Evolutionary conservation across 305 asterid species (phyloP), one percentile per base, ranked within the genome.

Genomic region (Solanum hybrid): DNA sequence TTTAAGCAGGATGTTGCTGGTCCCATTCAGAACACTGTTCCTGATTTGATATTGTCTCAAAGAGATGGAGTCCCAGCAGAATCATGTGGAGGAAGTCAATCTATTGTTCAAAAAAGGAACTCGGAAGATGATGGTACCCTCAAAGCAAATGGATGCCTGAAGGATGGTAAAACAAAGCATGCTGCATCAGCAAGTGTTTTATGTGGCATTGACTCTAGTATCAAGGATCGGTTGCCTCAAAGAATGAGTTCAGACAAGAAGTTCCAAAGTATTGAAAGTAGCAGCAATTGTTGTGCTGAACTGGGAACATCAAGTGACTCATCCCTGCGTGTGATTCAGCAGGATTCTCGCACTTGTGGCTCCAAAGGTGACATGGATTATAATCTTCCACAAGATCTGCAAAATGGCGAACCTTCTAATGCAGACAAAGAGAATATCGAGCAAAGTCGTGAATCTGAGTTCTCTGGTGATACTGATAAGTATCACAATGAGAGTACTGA

Each of bases 401-500:
- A 89, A 82, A 89, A 88, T 89, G 92, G 81, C 73, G 86, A 87
- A 26, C 87, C 90, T 82, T 77, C 87, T n/a, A 78, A 88, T 91
- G 93, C 89, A 92, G 90, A 76, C 84, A 91, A 90, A 89, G 94
- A 90, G 57, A 77, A 79, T 83, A 18, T 89, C 6, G 73, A 67
- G 67, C 88, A 73, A 28, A 77, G 67, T 90, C 82, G 42, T 90
- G 92, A 87, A 90, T 89, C 71, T 6, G 91, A 91, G 89, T 40
- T 86, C 28, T 89, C 92, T 88, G 90, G 91, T 87, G 95, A 91
- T 89, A 83, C 79, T 88, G 95, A 94, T 77, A 93, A 91, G 88
- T 91, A 73, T 91, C 90, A 90, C 88, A 95, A 93, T 39, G 97
- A 95, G 92, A 94, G 89, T 86, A 73, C 82, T 88, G 92, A 82